Base-by-base conservation (phyloP, 208 protist species). In the Trypanosoma caninum region DNA sequence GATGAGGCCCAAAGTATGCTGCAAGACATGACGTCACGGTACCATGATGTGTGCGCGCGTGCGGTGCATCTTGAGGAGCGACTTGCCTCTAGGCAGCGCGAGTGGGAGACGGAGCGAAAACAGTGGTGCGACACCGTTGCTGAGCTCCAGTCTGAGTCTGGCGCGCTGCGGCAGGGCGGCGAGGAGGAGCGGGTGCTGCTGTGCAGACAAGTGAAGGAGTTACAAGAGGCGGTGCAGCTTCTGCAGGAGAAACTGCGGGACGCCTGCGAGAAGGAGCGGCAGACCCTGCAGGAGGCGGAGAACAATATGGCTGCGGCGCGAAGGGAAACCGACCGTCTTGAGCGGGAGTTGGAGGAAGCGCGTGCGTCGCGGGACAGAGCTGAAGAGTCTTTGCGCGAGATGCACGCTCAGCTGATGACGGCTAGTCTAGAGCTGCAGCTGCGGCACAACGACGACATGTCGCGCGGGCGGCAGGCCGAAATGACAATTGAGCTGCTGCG, bases 361-460 rank as follows among this genome's bases (percentile, higher is more conserved):
- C 62, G 41, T 31, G 14, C n/a, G 14, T 54, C 62, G 2, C 38
- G 55, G 30, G 20, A 22, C 7, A 68, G 55, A 23, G 33, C 52
- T 20, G 34, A 44, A 8, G 31, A 68, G 1, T 11, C 61, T 2
- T 11, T 69, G n/a, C 30, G 35, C 3, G 45, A 53, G 22, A 55
- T 80, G n/a, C 58, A 60, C 37, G 64, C 59, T 6, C 54, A 65
- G 28, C 59, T 75, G 23, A 35, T 34, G 1, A 41, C 63, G 54
- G 59, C 64, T 58, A 59, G 62, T 41, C 35, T 40, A 53, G 40
- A 44, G 53, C 40, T 65, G 31, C 47, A 72, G 41, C 50, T 70
- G 25, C 46, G 57, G 22, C 51, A 64, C 18, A 65, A 67, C 46
- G 61, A 47, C 11, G 58, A 72, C 22, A 71, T 65, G 31, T 48